A percentile compares a stretch with the other conserved stretches of the same genome.
Evolutionary conservation across 768 basidiomycete species (phyloP).

Genomic region (Bullera alba): DNA sequence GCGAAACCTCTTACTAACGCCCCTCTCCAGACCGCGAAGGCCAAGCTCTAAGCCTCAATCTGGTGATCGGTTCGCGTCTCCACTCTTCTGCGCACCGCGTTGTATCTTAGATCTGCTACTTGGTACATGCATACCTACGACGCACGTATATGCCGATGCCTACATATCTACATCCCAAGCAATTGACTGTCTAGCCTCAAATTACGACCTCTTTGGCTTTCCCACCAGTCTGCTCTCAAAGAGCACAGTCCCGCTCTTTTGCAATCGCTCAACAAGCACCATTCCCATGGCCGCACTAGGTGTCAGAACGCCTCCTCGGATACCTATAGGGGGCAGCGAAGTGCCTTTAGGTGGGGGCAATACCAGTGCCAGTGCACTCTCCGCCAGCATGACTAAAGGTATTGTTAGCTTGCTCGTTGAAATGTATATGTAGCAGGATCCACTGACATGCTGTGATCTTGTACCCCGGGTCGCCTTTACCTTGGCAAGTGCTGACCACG

Average conservation of each 20-base stretch:
- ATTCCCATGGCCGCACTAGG: constrained; percentile 76
- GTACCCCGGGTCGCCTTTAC: constrained; percentile 62
- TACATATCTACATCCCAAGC: too few relatives aligned
- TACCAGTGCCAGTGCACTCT: constrained; percentile 67
- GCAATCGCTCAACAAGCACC: constrained; percentile 62
- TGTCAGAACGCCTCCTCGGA: constrained; percentile 71
- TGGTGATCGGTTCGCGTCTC: too few relatives aligned
- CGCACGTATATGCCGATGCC: too few relatives aligned
- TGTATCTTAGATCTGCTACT: too few relatives aligned
- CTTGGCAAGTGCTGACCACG: constrained; percentile 59
- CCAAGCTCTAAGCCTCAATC: constrained; percentile 28
- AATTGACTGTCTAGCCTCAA: too few relatives aligned
- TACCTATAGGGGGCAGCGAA: constrained; percentile 56
- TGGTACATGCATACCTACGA: too few relatives aligned
- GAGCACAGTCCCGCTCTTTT: constrained; percentile 49
- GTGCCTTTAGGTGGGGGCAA: constrained; percentile 51
- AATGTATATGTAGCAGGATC: background rate
- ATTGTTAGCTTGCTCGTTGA: background rate
- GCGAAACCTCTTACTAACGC: background rate
- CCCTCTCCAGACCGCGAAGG: constrained; percentile 29
- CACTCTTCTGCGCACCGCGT: too few relatives aligned
- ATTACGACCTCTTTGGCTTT: too few relatives aligned
- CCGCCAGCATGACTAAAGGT: constrained; percentile 61
- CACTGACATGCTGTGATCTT: constrained; percentile 34
- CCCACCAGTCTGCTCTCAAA: constrained; percentile 19